Conservation (phyloP, 805 yeast species). For the Blastobotrys chiropterorum region DNA sequence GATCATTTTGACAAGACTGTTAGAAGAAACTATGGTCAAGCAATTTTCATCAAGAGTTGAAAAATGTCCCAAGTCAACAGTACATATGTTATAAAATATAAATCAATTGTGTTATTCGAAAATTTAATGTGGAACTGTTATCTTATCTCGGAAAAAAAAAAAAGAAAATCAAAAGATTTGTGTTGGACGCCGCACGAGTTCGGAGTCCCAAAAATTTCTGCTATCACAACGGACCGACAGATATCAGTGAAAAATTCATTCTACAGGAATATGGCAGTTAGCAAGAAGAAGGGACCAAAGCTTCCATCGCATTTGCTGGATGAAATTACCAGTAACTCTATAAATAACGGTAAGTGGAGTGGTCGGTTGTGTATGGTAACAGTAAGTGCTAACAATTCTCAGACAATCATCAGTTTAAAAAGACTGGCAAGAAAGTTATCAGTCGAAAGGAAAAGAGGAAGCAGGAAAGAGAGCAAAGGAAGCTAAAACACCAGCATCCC, state of each 20-base stretch:
- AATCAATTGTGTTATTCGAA: neutral
- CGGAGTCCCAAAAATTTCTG: neutral
- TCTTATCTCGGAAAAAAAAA: no score
- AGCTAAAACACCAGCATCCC: neutral
- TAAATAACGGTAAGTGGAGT: neutral
- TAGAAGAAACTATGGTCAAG: constrained; percentile 44
- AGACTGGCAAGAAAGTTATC: constrained; percentile 25
- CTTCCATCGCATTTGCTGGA: constrained; percentile 14
- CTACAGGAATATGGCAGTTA: neutral
- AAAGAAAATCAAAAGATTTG: neutral
- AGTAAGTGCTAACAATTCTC: neutral
- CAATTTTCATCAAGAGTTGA: constrained; percentile 47
- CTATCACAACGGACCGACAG: neutral
- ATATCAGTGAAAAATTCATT: neutral
- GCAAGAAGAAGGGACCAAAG: constrained; percentile 1
- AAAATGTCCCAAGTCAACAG: neutral
- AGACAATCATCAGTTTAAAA: neutral
- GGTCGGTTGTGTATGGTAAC: neutral
- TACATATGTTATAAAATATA: neutral
- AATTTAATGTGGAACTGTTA: neutral
- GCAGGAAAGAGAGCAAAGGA: constrained; percentile 12
- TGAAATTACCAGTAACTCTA: constrained; percentile 6
- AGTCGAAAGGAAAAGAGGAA: constrained; percentile 30
- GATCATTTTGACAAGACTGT: constrained; percentile 83
- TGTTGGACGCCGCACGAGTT: neutral